Percentiles rank a stretch among this genome's conserved stretches.
phyloP scores from a whole-genome alignment of 345 rosid species.

The Camelina laxa region DNA sequence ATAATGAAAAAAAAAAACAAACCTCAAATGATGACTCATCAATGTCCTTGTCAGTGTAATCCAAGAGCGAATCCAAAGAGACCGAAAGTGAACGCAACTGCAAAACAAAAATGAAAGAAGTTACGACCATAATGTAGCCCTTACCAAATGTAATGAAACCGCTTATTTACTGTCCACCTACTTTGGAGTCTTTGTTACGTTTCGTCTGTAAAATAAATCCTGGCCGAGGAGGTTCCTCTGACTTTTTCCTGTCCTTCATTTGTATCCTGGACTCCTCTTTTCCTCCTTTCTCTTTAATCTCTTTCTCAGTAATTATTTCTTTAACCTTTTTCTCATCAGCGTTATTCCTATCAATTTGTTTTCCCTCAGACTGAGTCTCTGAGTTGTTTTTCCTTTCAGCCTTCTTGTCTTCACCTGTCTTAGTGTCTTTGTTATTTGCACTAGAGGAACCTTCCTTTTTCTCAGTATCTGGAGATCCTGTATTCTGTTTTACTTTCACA shows the following conservation, averaged over 20 bases:
- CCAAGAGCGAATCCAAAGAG: slow-evolving; percentile 93
- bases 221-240: slow-evolving; percentile 83
- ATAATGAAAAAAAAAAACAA: slow-evolving; percentile 17
- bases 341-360: slow-evolving; percentile 49
- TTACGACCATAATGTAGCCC: slow-evolving; percentile 6
- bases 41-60: slow-evolving; percentile 82
- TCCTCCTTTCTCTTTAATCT: slow-evolving; percentile 51
- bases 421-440: slow-evolving; percentile 52
- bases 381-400: slow-evolving; percentile 50
- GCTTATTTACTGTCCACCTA: slow-evolving; percentile 47
- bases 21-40: slow-evolving; percentile 99
- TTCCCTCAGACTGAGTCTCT: slow-evolving; percentile 50
- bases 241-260: slow-evolving; percentile 68
- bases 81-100: slow-evolving; percentile 81
- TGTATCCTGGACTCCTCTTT: slow-evolving; percentile 62
- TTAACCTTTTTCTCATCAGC: slow-evolving; percentile 50
- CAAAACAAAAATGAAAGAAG: slow-evolving; percentile 31
- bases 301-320: slow-evolving; percentile 52
- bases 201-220: slow-evolving; percentile 76
- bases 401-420: slow-evolving; percentile 45
- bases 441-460: slow-evolving; percentile 48
- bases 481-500: slow-evolving; percentile 33
- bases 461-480: slow-evolving; percentile 48
- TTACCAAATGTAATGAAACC: slow-evolving; percentile 11
- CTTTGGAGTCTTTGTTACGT: slow-evolving; percentile 68